Conservation (phyloP, 306 rosid genomes). For the Bauhinia variegata region DNA sequence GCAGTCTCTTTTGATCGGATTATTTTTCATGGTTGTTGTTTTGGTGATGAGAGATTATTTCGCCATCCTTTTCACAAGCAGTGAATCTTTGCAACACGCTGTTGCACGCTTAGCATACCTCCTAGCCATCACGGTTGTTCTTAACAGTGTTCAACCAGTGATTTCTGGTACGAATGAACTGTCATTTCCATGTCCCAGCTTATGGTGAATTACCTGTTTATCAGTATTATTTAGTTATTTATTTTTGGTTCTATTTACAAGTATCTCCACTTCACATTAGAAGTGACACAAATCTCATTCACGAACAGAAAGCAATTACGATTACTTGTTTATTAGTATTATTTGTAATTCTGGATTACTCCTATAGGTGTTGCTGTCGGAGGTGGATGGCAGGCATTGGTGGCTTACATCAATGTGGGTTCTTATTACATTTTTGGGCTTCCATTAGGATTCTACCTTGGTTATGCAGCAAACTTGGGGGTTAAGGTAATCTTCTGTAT, state of each 20-base stretch:
- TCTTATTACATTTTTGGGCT: constrained; percentile 56
- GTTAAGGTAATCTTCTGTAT: constrained; percentile 39
- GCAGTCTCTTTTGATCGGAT: constrained; percentile 74
- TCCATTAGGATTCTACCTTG: constrained; percentile 52
- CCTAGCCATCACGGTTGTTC: constrained; percentile 78
- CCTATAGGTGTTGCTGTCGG: constrained; percentile 62
- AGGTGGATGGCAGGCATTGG: constrained; percentile 66
- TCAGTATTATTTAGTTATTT: too few species aligned
- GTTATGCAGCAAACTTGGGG: constrained; percentile 45
- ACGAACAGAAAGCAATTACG: too few species aligned
- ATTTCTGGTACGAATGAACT: constrained; percentile 60
- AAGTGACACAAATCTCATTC: too few species aligned
- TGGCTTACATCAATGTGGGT: constrained; percentile 61
- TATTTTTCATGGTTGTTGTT: constrained; percentile 54
- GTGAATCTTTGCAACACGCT: constrained; percentile 51
- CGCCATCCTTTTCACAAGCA: constrained; percentile 64
- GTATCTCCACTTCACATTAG: too few species aligned
- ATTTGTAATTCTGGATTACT: neutral
- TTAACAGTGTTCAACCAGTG: constrained; percentile 88
- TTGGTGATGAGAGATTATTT: constrained; percentile 55
- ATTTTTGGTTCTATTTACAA: too few species aligned
- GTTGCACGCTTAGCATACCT: constrained; percentile 63
- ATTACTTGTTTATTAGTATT: too few species aligned
- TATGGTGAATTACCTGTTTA: too few species aligned
- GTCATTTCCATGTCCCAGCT: too few species aligned